phyloP scores from a whole-genome alignment of 73 alveolate genomes.

The Tetrahymena elliotti region DNA sequence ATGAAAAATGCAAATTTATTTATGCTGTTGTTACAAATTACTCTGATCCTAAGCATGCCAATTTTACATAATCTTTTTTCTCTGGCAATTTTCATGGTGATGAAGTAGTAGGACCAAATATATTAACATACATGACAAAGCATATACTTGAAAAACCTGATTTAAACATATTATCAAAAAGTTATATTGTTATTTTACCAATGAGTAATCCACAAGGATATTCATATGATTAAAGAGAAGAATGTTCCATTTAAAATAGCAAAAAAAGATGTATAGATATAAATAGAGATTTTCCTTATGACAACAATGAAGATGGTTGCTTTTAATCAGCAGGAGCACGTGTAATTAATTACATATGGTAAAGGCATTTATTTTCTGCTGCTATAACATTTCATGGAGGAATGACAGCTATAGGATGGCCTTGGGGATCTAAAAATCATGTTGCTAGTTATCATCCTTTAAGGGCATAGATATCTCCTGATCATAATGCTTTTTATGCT shows the following conservation, averaged over 20 bases:
- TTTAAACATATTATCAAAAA: neutral
- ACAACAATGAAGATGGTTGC: neutral
- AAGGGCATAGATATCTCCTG: neutral
- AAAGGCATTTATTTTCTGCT: neutral
- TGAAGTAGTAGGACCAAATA: neutral
- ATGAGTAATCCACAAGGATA: neutral
- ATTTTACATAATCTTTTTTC: neutral
- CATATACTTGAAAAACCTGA: neutral
- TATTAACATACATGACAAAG: neutral
- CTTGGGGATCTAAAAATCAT: neutral
- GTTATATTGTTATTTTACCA: neutral
- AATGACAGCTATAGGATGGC: neutral
- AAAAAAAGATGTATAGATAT: neutral
- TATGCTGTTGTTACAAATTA: neutral
- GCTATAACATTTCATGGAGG: neutral
- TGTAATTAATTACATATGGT: neutral
- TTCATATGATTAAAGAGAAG: neutral
- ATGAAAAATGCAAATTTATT: neutral
- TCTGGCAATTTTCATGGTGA: neutral
- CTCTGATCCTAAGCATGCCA: neutral
- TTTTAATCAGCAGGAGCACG: neutral
- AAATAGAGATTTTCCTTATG: neutral
- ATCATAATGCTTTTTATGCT: neutral
- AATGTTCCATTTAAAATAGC: neutral
- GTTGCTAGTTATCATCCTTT: neutral